A percentile compares a stretch with the other conserved stretches of the same genome.
Conservation (phyloP, 2,329 filamentous ascomycete genomes). For the Verticillium isaacii region DNA sequence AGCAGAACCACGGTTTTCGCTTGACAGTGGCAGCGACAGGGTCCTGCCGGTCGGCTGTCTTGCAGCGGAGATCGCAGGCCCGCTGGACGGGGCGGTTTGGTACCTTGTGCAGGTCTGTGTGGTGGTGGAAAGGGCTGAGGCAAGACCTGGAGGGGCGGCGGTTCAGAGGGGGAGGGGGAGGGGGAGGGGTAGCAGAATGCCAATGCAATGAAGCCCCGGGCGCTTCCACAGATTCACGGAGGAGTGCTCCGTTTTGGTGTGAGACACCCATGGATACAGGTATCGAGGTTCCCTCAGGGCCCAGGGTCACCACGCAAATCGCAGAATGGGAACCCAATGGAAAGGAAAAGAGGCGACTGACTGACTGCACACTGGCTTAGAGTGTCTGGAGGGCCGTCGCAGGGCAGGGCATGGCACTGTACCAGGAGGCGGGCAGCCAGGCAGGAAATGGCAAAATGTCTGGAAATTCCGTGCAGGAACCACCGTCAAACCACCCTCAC, state of each 20-base stretch:
- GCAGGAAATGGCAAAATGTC: neutral
- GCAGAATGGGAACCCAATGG: too few relatives aligned
- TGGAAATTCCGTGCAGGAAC: neutral
- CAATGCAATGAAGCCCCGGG: too few relatives aligned
- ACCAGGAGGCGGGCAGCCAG: neutral
- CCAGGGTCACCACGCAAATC: too few relatives aligned
- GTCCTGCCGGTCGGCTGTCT: neutral
- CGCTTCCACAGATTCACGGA: too few relatives aligned
- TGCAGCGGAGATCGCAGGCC: neutral
- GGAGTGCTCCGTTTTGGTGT: too few relatives aligned
- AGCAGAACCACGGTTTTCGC: neutral
- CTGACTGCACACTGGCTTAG: too few relatives aligned
- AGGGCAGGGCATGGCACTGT: too few relatives aligned
- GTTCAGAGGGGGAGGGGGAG: neutral
- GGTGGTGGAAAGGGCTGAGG: neutral
- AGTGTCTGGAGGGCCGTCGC: too few relatives aligned
- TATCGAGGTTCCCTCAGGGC: too few relatives aligned
- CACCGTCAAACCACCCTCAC: slow-evolving; percentile 4
- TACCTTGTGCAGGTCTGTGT: neutral
- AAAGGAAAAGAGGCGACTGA: too few relatives aligned
- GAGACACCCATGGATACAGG: too few relatives aligned
- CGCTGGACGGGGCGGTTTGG: neutral
- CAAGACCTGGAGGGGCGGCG: neutral
- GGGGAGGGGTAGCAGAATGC: neutral
- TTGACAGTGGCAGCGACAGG: neutral